Base-by-base conservation (phyloP, 2,329 filamentous ascomycete species). In the Microsporum canis region DNA sequence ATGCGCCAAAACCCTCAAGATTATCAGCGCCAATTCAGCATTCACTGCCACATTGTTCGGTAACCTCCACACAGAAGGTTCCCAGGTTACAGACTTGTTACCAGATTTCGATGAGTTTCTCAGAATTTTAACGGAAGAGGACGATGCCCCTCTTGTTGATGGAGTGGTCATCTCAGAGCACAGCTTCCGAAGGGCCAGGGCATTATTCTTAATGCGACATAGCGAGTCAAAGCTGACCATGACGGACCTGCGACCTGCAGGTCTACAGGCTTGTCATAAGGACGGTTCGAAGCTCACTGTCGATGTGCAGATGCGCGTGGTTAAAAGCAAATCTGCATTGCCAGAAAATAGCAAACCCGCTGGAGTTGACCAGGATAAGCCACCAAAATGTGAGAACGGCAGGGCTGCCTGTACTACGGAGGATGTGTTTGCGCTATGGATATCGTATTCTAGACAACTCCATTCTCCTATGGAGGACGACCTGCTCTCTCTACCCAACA, bases 151-250 rank as follows among this genome's bases (percentile, higher is more conserved):
- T 58, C 79, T 97, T 31, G 82, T 88, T 8, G 94, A 99, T 72
- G 94, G 94, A n/a, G 91, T 96, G 68, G 91, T 99, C 14, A 88
- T 99, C 61, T 91, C 94, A 1, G 94, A 99, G 72, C 91, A 96
- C 71, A 95, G 89, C 69, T 97, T 99, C 76, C 85, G 94, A 62
- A 86, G 91, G 66, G 94, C 94, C 5, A 84, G 90, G 62, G 90
- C 91, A 3, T 82, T 96, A 59, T 80, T 96, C 29, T 88, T 89
- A 1, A 80, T 97, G 61, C 86, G 88, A 60, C 89, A 96, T 71
- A 90, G 89, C 33, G 88, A 86, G 53, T 83, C 86, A 51, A 89
- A 96, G 74, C 88, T 87, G 5, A 82, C 87, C 0, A 83, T 86
- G 1, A 85, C 88, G 47, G 96, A 97, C 71, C 76, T 95, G 55